phyloP scores from a whole-genome alignment of 352 stramenopile genomes.

The Phytophthora syringae region DNA sequence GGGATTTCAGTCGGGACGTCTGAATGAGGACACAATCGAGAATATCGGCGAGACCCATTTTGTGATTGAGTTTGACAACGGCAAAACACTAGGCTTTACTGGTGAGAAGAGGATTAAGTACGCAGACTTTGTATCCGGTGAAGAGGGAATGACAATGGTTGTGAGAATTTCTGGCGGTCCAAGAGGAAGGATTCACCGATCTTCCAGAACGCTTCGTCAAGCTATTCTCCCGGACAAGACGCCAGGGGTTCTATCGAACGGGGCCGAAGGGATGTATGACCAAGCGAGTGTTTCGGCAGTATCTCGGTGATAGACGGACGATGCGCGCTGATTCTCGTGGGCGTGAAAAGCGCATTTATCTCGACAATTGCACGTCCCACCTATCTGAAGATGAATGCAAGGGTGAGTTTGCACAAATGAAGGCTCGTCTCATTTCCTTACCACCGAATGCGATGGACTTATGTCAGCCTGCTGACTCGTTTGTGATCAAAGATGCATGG shows the following conservation, averaged over 20 bases:
- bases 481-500: constrained; percentile 42
- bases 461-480: constrained; percentile 40
- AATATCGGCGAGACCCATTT: too few relatives aligned
- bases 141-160: too few relatives aligned
- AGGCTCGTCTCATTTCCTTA: constrained; percentile 14
- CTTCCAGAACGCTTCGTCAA: too few relatives aligned
- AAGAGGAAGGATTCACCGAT: too few relatives aligned
- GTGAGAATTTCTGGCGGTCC: too few relatives aligned
- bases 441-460: too few relatives aligned
- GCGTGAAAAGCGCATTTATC: constrained; percentile 20
- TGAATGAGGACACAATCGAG: constrained; percentile 30
- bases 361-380: constrained; percentile 32
- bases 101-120: too few relatives aligned
- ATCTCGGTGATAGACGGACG: constrained; percentile 19
- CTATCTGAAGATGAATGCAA: constrained; percentile 11
- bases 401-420: constrained; percentile 2
- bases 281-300: constrained; percentile 31
- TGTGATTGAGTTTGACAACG: too few relatives aligned
- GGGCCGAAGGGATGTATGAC: constrained; percentile 34
- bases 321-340: constrained; percentile 9
- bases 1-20: constrained; percentile 19
- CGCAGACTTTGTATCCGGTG: too few relatives aligned
- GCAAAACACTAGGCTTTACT: constrained; percentile 25
- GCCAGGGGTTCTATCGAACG: constrained; percentile 37
- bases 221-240: too few relatives aligned